Evolutionary conservation across 345 rosid genomes (phyloP).

Genomic region (Acer campestre): DNA sequence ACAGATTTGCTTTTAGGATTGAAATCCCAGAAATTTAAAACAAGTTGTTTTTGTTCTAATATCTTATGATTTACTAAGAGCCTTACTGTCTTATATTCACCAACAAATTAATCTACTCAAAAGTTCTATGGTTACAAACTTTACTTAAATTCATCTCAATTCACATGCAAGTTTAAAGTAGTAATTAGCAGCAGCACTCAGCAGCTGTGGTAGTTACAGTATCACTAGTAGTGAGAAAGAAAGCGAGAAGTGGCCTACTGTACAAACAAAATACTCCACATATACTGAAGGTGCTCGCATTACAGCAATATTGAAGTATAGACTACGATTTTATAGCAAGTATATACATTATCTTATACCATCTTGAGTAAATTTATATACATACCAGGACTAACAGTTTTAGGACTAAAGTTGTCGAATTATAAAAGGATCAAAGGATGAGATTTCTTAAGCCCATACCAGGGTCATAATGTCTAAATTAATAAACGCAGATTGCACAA

Average conservation of each 20-base stretch:
- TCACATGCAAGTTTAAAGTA: neutral
- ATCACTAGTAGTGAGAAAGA: neutral
- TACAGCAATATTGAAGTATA: neutral
- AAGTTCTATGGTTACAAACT: neutral
- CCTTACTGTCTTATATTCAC: neutral
- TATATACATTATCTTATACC: neutral
- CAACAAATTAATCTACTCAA: neutral
- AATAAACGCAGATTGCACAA: no score
- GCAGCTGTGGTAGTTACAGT: neutral
- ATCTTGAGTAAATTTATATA: neutral
- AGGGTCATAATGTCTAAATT: neutral
- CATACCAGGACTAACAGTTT: neutral
- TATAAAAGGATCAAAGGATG: neutral
- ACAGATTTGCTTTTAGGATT: neutral
- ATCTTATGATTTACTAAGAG: neutral
- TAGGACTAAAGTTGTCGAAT: neutral
- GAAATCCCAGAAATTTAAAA: neutral
- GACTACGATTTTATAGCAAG: neutral
- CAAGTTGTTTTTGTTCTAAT: neutral
- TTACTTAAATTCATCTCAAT: neutral
- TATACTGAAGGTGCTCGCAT: neutral
- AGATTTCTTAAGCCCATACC: neutral
- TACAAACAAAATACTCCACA: neutral
- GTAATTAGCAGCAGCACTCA: neutral
- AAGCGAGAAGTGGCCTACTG: neutral